phyloP scores from a whole-genome alignment of 176 grass and related monocot genomes.

The Lolium multiflorum region DNA sequence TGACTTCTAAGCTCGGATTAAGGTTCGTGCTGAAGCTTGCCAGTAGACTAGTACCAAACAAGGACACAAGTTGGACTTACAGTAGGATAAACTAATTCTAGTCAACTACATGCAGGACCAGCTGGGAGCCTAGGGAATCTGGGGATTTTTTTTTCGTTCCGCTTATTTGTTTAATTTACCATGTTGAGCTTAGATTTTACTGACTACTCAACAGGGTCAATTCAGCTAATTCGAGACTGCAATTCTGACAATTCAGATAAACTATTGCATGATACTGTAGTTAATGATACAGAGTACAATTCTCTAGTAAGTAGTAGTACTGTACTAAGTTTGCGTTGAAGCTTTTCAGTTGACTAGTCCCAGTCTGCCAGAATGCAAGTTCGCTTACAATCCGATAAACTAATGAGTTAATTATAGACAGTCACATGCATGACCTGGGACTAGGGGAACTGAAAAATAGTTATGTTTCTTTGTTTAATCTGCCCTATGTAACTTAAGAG shows the following conservation, averaged over 20 bases:
- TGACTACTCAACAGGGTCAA: background rate
- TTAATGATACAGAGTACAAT: background rate
- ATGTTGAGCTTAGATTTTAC: background rate
- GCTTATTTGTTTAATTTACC: background rate
- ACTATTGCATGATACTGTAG: background rate
- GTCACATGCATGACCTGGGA: background rate
- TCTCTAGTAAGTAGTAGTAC: background rate
- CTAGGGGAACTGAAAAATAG: background rate
- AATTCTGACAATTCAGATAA: background rate
- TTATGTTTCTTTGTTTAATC: background rate
- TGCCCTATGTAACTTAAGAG: background rate
- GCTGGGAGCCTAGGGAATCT: background rate
- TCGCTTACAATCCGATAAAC: background rate
- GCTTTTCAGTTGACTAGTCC: background rate
- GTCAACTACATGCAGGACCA: background rate
- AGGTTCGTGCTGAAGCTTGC: background rate
- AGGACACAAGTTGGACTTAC: background rate
- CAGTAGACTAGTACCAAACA: background rate
- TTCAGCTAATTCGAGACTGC: no score
- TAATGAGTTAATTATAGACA: background rate
- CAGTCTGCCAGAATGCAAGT: constrained; percentile 10
- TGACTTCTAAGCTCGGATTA: constrained; percentile 7
- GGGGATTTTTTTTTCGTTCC: background rate
- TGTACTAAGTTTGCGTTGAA: background rate
- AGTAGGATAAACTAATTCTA: background rate